A percentile compares a stretch with the other conserved stretches of the same genome.
Evolutionary conservation across 345 rosid species (phyloP).

Genomic region (Lepidium africanum): DNA sequence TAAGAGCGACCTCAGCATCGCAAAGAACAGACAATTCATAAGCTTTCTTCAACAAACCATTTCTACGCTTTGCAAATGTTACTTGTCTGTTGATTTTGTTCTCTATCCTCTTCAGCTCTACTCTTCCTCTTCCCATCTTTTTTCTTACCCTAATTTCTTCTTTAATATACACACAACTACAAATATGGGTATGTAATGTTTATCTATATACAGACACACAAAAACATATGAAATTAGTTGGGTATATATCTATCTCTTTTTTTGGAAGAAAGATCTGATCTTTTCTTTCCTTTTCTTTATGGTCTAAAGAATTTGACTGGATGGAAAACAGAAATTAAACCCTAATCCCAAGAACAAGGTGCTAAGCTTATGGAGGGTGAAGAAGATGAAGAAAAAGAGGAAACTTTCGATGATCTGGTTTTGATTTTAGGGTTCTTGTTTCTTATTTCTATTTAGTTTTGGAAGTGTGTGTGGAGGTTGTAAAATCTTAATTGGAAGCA

Average conservation of each 20-base stretch:
- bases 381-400: background rate
- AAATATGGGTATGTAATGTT: constrained; percentile 13
- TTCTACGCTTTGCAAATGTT: constrained; percentile 93
- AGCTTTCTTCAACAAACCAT: constrained; percentile 94
- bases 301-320: background rate
- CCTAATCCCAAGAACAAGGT: constrained; percentile 19
- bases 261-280: constrained; percentile 20
- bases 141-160: background rate
- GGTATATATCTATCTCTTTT: constrained; percentile 6
- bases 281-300: constrained; percentile 2
- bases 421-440: background rate
- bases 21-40: constrained; percentile 90
- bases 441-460: background rate
- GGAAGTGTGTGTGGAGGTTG: constrained; percentile 9
- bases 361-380: too few species aligned
- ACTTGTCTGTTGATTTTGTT: constrained; percentile 99
- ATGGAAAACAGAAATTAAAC: background rate
- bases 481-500: constrained; percentile 7
- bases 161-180: constrained; percentile 2
- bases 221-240: constrained; percentile 1
- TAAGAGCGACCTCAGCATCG: constrained; percentile 96
- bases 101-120: constrained; percentile 98
- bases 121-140: constrained; percentile 93
- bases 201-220: constrained; percentile 28
- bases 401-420: background rate